Evolutionary conservation across 257 asterid species (phyloP).

Genomic region (Rehmannia glutinosa): DNA sequence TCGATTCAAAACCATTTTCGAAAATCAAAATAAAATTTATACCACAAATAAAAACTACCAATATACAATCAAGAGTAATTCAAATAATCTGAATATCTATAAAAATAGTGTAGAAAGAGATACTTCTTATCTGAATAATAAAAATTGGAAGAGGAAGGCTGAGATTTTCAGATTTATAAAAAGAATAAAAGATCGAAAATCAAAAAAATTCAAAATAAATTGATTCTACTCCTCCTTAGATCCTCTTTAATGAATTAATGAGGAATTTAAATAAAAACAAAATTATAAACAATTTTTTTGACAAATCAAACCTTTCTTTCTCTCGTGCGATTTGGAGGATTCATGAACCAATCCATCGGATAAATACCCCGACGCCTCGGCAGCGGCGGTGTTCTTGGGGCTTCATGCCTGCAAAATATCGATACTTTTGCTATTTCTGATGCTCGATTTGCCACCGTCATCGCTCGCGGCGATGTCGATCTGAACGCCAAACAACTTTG

Average conservation of each 20-base stretch:
- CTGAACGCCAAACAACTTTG: conserved; percentile 55
- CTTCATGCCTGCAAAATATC: conserved; percentile 27
- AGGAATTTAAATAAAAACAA: background rate
- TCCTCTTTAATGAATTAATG: background rate
- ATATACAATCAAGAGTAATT: background rate
- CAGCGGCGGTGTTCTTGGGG: conserved; percentile 1
- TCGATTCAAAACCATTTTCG: too few relatives aligned
- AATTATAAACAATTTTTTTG: background rate
- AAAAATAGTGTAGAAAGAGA: too few relatives aligned
- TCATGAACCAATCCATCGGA: conserved; percentile 41
- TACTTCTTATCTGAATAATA: too few relatives aligned
- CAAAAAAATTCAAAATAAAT: background rate
- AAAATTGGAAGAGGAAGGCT: background rate
- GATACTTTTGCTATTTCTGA: conserved; percentile 45
- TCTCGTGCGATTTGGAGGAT: conserved; percentile 14
- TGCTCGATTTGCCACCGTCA: conserved; percentile 5
- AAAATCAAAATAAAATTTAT: too few relatives aligned
- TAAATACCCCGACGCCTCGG: conserved; percentile 27
- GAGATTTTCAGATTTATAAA: background rate
- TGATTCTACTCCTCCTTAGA: background rate
- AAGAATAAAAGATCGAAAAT: background rate
- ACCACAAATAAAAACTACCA: background rate
- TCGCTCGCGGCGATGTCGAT: conserved; percentile 22
- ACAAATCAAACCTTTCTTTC: conserved; percentile 33
- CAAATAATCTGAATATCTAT: too few relatives aligned